Evolutionary conservation across 371 early-diverging fungal species (phyloP).

Genomic region (Haplosporangium sp.): DNA sequence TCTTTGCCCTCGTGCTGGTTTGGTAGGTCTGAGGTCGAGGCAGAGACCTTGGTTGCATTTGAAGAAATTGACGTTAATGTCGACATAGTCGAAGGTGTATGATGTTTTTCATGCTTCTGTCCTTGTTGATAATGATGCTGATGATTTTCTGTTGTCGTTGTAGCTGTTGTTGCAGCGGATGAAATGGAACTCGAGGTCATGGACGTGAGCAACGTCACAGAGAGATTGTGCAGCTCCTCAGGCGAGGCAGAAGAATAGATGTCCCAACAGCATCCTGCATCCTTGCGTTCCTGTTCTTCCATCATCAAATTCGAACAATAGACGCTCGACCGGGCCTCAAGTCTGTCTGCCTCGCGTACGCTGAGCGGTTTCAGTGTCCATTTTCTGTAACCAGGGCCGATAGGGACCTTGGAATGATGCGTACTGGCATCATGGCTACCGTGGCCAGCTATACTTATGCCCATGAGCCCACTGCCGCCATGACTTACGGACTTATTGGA

Average conservation of each 20-base stretch:
- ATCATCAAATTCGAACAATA: slow-evolving; percentile 42
- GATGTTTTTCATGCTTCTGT: too few relatives aligned
- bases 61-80: slow-evolving; percentile 14
- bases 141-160: background rate
- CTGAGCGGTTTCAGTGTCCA: slow-evolving; percentile 54
- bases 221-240: slow-evolving; percentile 28
- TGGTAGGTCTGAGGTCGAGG: slow-evolving; percentile 11
- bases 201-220: slow-evolving; percentile 19
- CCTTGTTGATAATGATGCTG: background rate
- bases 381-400: slow-evolving; percentile 52
- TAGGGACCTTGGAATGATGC: slow-evolving; percentile 24
- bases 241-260: slow-evolving; percentile 36
- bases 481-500: background rate
- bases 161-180: background rate
- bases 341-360: slow-evolving; percentile 48
- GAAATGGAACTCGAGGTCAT: slow-evolving; percentile 6
- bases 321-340: slow-evolving; percentile 43
- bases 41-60: slow-evolving; percentile 14
- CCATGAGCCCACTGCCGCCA: slow-evolving; percentile 4
- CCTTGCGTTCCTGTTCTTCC: slow-evolving; percentile 47
- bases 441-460: slow-evolving; percentile 10
- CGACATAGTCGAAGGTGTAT: background rate
- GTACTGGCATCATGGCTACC: background rate
- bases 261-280: slow-evolving; percentile 46
- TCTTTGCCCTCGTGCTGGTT: background rate